Conservation (phyloP, 2,329 filamentous ascomycete species). For the Scytalidium lignicola region DNA sequence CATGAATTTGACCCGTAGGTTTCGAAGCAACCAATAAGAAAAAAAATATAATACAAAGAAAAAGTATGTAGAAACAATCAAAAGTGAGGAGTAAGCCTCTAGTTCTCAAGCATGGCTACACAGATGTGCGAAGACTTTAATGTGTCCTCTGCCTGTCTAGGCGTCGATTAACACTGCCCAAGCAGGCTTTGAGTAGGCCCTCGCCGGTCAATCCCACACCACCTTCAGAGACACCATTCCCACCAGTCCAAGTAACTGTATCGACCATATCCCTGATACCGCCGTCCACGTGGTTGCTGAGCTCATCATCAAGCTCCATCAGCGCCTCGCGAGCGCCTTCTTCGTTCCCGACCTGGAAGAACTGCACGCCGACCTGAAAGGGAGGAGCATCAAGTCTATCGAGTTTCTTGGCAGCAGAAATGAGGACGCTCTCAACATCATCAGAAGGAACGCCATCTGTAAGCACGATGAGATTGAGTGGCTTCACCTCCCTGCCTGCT, state of each 20-base stretch:
- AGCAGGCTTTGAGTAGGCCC: conserved; percentile 73
- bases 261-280: conserved; percentile 83
- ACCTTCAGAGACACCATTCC: conserved; percentile 24
- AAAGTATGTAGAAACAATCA: no score
- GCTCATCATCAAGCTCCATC: conserved; percentile 67
- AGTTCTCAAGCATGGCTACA: no score
- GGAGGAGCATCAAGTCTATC: conserved; percentile 64
- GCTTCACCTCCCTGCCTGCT: conserved; percentile 51
- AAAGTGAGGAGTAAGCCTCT: no score
- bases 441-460: conserved; percentile 83
- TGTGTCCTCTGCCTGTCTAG: conserved; percentile 47
- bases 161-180: conserved; percentile 68
- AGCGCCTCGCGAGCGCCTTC: conserved; percentile 58
- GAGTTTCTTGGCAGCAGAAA: conserved; percentile 63
- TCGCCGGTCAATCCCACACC: conserved; percentile 54
- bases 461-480: conserved; percentile 87
- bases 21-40: no score
- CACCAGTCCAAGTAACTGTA: conserved; percentile 66
- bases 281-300: conserved; percentile 48
- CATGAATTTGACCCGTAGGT: no score
- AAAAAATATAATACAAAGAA: no score
- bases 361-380: conserved; percentile 88
- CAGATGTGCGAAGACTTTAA: no score
- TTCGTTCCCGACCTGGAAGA: conserved; percentile 88
- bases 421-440: conserved; percentile 67